These are phyloP conservation scores for Monosporascus cannonballus DNA, from an alignment of 2,329 filamentous ascomycete genomes.

Conservation along the genomic window DNA sequence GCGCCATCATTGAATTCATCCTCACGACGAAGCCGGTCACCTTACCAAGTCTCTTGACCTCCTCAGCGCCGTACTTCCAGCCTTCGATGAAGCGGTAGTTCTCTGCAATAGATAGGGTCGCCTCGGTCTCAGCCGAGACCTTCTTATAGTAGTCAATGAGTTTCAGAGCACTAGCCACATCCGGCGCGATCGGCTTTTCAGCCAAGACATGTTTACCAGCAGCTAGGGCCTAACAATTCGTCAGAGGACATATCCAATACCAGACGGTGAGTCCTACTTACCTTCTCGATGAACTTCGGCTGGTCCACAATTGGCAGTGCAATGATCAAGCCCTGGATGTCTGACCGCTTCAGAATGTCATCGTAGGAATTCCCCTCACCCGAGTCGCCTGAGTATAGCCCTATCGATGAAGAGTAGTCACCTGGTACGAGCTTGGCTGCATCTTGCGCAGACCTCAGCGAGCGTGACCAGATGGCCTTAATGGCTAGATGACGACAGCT, in stretches of 20 bases:
- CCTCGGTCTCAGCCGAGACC: constrained; percentile 20
- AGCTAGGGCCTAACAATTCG: constrained; percentile 34
- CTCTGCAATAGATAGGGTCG: constrained; percentile 60
- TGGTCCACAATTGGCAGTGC: constrained; percentile 55
- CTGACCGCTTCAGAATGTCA: constrained; percentile 37
- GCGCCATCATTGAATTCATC: constrained; percentile 29
- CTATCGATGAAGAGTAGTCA: constrained; percentile 14
- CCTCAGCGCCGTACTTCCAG: constrained; percentile 44
- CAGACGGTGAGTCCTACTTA: not conserved
- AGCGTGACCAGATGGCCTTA: constrained; percentile 52
- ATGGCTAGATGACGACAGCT: constrained; percentile 38
- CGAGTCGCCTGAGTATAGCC: constrained; percentile 24
- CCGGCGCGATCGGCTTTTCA: constrained; percentile 63
- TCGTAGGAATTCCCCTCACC: constrained; percentile 32
- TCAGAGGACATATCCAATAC: not conserved
- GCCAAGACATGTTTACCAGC: constrained; percentile 65
- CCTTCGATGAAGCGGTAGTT: constrained; percentile 62
- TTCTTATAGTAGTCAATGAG: constrained; percentile 33
- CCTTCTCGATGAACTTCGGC: constrained; percentile 48
- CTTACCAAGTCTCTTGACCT: constrained; percentile 46
- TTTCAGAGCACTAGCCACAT: constrained; percentile 39
- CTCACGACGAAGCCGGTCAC: constrained; percentile 45
- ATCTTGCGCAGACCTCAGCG: constrained; percentile 39
- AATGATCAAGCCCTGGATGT: constrained; percentile 37
- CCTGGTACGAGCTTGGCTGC: constrained; percentile 27